Percentiles rank a stretch among this genome's conserved stretches.
These are phyloP conservation scores for Aspergillus sp. DNA, from an alignment of 2,329 filamentous ascomycete genomes.

Conservation along the genomic window DNA sequence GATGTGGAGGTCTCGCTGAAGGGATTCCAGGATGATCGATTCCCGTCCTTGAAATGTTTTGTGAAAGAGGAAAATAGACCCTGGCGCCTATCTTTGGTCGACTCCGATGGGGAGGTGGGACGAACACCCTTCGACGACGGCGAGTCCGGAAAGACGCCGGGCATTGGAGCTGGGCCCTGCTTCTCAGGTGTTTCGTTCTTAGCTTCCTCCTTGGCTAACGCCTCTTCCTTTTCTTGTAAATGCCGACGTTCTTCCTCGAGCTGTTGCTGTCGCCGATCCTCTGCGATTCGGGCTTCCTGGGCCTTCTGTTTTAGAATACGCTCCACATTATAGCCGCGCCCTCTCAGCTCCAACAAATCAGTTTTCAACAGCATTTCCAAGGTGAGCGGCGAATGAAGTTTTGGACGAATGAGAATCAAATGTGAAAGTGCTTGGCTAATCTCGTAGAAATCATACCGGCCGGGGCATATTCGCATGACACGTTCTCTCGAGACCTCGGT, in stretches of 20 bases:
- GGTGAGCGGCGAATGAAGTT: conserved; percentile 84
- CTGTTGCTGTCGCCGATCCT: conserved; percentile 72
- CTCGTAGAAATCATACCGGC: conserved; percentile 81
- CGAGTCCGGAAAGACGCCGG: conserved; percentile 70
- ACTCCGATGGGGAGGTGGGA: conserved; percentile 22
- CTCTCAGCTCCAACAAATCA: conserved; percentile 75
- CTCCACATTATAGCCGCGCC: conserved; percentile 94
- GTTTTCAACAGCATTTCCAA: conserved; percentile 88
- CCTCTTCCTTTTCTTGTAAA: conserved; percentile 60
- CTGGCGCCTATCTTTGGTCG: conserved; percentile 44
- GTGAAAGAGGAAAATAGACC: conserved; percentile 69
- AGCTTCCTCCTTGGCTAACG: conserved; percentile 44
- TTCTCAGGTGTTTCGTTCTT: conserved; percentile 23
- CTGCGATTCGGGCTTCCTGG: conserved; percentile 81
- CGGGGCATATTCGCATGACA: conserved; percentile 73
- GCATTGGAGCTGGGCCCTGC: conserved; percentile 57
- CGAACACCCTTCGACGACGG: conserved; percentile 49
- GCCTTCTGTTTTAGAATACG: conserved; percentile 86
- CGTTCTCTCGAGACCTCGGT: conserved; percentile 58
- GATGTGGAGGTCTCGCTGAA: conserved; percentile 24
- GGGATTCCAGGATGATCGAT: conserved; percentile 26
- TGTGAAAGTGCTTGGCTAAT: conserved; percentile 84
- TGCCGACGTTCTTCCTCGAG: conserved; percentile 70
- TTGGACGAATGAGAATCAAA: conserved; percentile 76
- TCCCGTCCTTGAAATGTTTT: conserved; percentile 64